These are phyloP conservation scores for Mallotus japonicus DNA, from an alignment of 441 rosid species.

Conservation along the genomic window DNA sequence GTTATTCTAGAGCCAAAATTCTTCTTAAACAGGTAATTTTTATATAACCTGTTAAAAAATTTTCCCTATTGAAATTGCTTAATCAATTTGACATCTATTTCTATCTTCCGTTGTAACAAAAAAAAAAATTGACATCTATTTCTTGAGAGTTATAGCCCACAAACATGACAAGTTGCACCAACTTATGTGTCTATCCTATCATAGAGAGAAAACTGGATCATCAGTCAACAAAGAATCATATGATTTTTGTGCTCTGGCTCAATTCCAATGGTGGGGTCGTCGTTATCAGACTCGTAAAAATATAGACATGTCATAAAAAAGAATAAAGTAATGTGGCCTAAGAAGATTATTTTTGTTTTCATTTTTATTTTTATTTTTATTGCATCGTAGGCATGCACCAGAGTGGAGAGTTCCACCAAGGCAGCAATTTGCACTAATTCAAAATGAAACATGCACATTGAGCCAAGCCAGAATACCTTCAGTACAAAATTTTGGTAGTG, in stretches of 20 bases:
- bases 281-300: constrained; percentile 12
- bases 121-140: background rate
- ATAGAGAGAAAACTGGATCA: constrained; percentile 13
- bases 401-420: background rate
- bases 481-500: background rate
- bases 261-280: constrained; percentile 30
- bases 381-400: background rate
- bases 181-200: constrained; percentile 2
- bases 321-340: constrained; percentile 16
- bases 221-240: constrained; percentile 29
- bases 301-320: constrained; percentile 13
- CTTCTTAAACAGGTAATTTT: too few relatives aligned
- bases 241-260: constrained; percentile 25
- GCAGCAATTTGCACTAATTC: constrained; percentile 11
- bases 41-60: background rate
- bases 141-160: background rate
- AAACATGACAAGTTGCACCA: constrained; percentile 13
- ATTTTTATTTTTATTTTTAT: background rate
- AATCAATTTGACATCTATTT: too few relatives aligned
- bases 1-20: too few relatives aligned
- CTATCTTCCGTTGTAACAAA: too few relatives aligned
- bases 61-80: background rate
- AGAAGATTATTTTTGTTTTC: background rate
- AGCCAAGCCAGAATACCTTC: background rate
- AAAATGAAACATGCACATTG: background rate